Evolutionary conservation across 2,329 filamentous ascomycete species (phyloP), one percentile per base, ranked within the genome.

Genomic region (Microsporum audouinii): DNA sequence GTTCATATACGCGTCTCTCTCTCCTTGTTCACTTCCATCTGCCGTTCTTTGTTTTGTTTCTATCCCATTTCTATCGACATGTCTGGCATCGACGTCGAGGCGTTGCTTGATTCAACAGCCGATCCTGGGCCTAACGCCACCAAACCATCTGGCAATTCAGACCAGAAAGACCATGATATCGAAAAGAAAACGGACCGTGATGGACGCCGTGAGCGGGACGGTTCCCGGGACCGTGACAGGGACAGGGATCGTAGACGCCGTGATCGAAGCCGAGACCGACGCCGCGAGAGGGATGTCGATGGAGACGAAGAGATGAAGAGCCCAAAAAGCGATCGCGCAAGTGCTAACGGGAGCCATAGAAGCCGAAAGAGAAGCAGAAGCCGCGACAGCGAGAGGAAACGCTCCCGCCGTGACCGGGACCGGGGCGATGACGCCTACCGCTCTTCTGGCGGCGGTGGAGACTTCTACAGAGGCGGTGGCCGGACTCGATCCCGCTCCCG

Each of bases 71-170:
- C 17, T 23, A 23, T 17, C 14, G 36, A 68, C 29, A 87, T 87
- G 85, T 85, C 85, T 72, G 81, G 81, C 73, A 78, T 87, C 67
- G 90, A 95, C 72, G 89, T 96, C 69, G 91, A 96, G 80, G 89
- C 90, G 66, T 83, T 96, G 66, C 85, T 96, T 68, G 91, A 96
- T 76, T 89, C 88, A 58, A 89, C 88, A 65, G 89, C 88, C 59
- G 86, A 85, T 72, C 79, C 80, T 55, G 51, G 57, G 31, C 23
- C 36, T 10, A 55, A 61, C 31, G 23, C 47, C 29, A 41, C 71
- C 49, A 69, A 71, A 55, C 66, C 72, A 17, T 62, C 71, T 43
- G 67, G 70, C 12, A 70, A 70, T 34, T 65, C 74, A 59, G 75
- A 76, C 62, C 71, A 78, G 66, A 82, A 84, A 65, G 82, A 84